phyloP scores from a whole-genome alignment of 108 stramenopile species.

The Nannochloropsis gaditana region DNA sequence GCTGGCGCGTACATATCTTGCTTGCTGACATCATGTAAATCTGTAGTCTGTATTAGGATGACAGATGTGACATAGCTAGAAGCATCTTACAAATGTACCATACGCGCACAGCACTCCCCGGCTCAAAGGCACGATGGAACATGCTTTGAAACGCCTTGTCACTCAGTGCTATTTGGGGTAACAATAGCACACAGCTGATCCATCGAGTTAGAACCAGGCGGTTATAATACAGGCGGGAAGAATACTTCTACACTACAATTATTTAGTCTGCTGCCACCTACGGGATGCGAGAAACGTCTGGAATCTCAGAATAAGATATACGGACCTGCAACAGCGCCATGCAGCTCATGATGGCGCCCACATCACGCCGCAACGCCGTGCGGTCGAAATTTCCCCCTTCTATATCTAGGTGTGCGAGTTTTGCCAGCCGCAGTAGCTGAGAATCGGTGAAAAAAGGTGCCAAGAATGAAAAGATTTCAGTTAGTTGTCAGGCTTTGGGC shows the following conservation, averaged over 20 bases:
- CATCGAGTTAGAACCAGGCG: no score
- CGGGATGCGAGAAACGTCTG: no score
- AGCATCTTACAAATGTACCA: no score
- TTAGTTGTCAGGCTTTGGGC: no score
- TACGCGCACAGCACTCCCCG: no score
- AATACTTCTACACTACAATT: no score
- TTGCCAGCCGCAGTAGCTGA: slow-evolving; percentile 1
- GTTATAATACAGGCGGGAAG: no score
- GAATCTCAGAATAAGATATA: neutral
- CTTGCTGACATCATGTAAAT: slow-evolving; percentile 11
- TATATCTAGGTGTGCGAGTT: neutral
- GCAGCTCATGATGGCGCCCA: neutral
- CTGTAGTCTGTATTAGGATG: neutral
- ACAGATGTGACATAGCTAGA: neutral
- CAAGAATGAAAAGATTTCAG: neutral
- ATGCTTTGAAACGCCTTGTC: no score
- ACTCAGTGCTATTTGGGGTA: no score
- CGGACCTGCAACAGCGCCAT: slow-evolving; percentile 19
- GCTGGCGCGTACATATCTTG: slow-evolving; percentile 2
- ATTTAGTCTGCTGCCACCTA: no score
- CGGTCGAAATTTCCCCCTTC: neutral
- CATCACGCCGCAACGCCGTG: neutral
- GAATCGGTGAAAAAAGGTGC: neutral
- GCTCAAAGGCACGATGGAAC: no score
- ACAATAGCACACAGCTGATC: no score